phyloP scores from a whole-genome alignment of 2,329 filamentous ascomycete genomes.

The Trichophyton schoenleinii region DNA sequence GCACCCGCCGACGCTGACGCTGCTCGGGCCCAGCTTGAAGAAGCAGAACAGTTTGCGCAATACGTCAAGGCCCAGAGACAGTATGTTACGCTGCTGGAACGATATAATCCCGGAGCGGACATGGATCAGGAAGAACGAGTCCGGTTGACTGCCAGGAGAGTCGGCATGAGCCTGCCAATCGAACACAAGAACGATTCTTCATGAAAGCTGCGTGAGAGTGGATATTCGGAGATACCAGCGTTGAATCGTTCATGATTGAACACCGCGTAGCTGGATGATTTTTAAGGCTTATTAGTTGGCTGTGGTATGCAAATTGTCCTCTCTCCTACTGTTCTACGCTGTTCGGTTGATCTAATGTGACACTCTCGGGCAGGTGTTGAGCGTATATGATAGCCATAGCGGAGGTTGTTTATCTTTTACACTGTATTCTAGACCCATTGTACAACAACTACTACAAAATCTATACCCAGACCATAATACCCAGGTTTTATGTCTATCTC shows the following conservation, averaged over 20 bases:
- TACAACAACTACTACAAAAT: neutral
- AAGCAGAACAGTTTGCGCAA: slow-evolving; percentile 65
- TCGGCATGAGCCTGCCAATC: slow-evolving; percentile 77
- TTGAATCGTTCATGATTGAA: neutral
- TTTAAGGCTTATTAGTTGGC: neutral
- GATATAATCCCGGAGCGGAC: slow-evolving; percentile 86
- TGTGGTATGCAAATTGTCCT: neutral
- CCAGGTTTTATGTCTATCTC: neutral
- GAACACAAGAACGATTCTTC: slow-evolving; percentile 33
- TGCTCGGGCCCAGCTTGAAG: slow-evolving; percentile 29
- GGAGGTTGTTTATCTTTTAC: neutral
- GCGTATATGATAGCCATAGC: neutral
- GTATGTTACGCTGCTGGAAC: slow-evolving; percentile 69
- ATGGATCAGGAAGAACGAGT: slow-evolving; percentile 78
- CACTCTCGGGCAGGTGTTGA: neutral
- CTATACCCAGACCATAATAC: neutral
- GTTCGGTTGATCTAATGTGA: neutral
- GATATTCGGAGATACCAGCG: neutral
- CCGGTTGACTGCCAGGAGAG: slow-evolving; percentile 67
- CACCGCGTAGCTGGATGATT: neutral
- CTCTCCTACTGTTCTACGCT: neutral
- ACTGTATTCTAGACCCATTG: neutral
- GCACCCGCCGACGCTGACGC: slow-evolving; percentile 19
- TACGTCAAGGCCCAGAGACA: slow-evolving; percentile 77
- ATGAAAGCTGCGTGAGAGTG: neutral